Percentiles rank a stretch among this genome's conserved stretches.
Conservation (phyloP, 257 asterid species). For the Marsdenia floribunda region DNA sequence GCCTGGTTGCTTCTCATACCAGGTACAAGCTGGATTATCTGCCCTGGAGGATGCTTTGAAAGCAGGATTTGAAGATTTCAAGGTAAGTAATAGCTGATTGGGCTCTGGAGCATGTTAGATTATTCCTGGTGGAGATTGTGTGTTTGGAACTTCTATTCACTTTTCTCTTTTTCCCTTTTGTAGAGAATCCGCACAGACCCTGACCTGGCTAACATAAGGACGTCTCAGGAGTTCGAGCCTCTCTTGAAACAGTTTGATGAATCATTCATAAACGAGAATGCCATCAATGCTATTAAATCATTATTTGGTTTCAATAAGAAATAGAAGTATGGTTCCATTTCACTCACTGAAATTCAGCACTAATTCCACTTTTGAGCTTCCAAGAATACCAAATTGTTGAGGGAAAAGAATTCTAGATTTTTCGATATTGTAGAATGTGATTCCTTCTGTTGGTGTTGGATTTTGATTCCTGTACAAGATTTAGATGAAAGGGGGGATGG, state of each 20-base stretch:
- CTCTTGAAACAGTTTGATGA: slow-evolving; percentile 79
- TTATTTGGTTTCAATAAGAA: slow-evolving; percentile 78
- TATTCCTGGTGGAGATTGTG: neutral
- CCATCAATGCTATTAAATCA: slow-evolving; percentile 86
- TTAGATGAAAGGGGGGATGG: slow-evolving; percentile 1
- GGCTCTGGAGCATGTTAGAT: neutral
- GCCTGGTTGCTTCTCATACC: slow-evolving; percentile 11
- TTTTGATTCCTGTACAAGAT: neutral
- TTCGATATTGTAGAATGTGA: neutral
- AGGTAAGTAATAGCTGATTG: slow-evolving; percentile 30
- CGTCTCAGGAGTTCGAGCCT: slow-evolving; percentile 54
- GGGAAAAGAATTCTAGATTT: neutral
- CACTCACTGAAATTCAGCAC: neutral
- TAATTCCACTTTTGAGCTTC: neutral
- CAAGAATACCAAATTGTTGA: neutral
- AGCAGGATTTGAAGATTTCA: slow-evolving; percentile 66
- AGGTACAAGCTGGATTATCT: slow-evolving; percentile 88
- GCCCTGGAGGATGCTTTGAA: slow-evolving; percentile 65
- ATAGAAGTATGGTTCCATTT: slow-evolving; percentile 10
- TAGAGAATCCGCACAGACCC: slow-evolving; percentile 88
- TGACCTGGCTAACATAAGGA: slow-evolving; percentile 70
- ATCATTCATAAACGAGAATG: slow-evolving; percentile 86
- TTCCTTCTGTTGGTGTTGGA: neutral
- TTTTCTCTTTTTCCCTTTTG: neutral
- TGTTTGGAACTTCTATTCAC: neutral